These are phyloP conservation scores for Phytopythium chamaehyphon DNA, from an alignment of 352 stramenopile species.

Conservation along the genomic window DNA sequence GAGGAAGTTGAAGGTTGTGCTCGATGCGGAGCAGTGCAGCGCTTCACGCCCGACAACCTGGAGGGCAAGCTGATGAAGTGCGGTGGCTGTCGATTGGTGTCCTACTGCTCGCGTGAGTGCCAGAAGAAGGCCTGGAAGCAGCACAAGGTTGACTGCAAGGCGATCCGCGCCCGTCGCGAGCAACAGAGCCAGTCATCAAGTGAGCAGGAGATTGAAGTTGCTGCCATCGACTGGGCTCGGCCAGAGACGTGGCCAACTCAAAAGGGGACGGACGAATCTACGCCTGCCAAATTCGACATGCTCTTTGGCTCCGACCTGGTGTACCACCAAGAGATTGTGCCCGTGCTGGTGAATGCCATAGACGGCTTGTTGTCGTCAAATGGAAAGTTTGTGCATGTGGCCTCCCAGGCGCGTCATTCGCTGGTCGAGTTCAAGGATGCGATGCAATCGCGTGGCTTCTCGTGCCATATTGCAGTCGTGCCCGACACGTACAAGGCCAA, in stretches of 20 bases:
- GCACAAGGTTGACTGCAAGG: conserved; percentile 82
- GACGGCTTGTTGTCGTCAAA: conserved; percentile 50
- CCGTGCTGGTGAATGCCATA: conserved; percentile 73
- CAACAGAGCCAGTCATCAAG: conserved; percentile 7
- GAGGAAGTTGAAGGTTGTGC: conserved; percentile 45
- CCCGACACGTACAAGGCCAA: conserved; percentile 85
- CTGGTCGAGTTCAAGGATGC: conserved; percentile 79
- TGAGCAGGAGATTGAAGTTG: conserved; percentile 44
- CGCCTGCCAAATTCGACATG: conserved; percentile 50
- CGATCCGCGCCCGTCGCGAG: conserved; percentile 41
- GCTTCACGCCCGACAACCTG: conserved; percentile 77
- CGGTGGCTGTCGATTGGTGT: conserved; percentile 57
- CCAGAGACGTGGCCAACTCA: conserved; percentile 62
- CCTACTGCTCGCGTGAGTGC: conserved; percentile 83
- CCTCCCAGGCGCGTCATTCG: conserved; percentile 75
- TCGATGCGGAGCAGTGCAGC: conserved; percentile 66
- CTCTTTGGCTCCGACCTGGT: conserved; percentile 83
- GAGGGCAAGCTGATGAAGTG: conserved; percentile 87
- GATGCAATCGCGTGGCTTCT: conserved; percentile 68
- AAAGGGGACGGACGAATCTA: conserved; percentile 13
- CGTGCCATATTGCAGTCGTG: conserved; percentile 55
- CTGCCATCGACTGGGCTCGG: conserved; percentile 79
- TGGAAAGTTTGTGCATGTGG: conserved; percentile 76
- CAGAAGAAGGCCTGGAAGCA: conserved; percentile 86
- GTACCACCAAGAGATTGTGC: conserved; percentile 82